Evolutionary conservation across 345 rosid species (phyloP).

Genomic region (Melaleuca alternifolia): DNA sequence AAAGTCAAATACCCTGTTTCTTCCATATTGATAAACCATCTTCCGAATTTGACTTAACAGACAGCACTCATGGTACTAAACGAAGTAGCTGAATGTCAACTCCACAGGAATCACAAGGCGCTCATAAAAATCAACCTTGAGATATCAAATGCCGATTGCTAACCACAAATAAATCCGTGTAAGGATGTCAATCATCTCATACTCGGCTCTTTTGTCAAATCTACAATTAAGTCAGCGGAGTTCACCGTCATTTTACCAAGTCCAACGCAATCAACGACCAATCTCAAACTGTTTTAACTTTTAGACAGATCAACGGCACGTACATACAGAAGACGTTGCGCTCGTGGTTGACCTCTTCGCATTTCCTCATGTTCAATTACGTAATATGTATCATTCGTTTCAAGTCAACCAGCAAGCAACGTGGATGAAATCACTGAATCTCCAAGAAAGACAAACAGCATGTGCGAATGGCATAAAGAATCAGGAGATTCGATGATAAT

Average conservation of each 20-base stretch:
- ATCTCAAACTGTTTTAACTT: background rate
- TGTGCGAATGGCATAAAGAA: background rate
- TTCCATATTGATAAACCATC: background rate
- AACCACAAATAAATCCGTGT: background rate
- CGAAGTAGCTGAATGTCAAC: background rate
- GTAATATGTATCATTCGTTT: background rate
- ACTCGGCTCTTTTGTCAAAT: background rate
- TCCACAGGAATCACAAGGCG: background rate
- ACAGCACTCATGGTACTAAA: background rate
- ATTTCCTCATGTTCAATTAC: background rate
- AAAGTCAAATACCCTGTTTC: background rate
- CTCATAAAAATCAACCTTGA: background rate
- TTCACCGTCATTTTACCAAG: background rate
- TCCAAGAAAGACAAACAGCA: background rate
- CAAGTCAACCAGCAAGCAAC: background rate
- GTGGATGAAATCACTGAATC: background rate
- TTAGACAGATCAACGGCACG: background rate
- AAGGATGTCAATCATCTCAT: background rate
- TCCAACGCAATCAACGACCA: background rate
- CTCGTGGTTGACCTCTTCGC: background rate
- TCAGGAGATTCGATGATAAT: background rate
- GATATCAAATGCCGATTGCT: background rate
- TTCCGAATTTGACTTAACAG: background rate
- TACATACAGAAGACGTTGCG: background rate
- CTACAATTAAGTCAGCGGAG: background rate